Base-by-base conservation (phyloP, 2,329 filamentous ascomycete species). In the Didymella pomorum region DNA sequence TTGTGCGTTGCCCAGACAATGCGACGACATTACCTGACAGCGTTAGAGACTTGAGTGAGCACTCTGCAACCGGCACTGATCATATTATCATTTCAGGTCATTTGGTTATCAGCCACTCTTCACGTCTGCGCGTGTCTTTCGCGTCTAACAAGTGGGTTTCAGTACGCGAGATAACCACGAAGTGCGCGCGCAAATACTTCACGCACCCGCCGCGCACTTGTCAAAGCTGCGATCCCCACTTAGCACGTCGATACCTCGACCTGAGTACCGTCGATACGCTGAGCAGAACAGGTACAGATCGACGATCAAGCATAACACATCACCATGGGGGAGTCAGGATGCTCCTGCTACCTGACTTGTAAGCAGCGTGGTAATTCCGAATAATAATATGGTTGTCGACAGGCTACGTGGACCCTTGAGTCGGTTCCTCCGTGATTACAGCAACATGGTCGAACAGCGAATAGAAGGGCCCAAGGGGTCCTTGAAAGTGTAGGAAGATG, bases 161-260 rank as follows among this genome's bases (percentile, higher is more conserved):
- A 58, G 21, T 43, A 58, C 50, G 50, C 56, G 56, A 58, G 33
- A 46, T 39, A 12, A 26, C 25, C 56, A 51, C 50, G 50, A 54
- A 28, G 16, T 49, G 51, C 45, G 50, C 49, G 55, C 56, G 54
- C 54, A 39, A 31, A 45, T 21, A 53, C 18, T 58, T 49, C 16
- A 16, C 47, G 54, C 54, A 52, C 43, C 48, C 42, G 43, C 46
- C 54, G 46, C 54, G n/a, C 35, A 26, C 25, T 14, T 42, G 50
- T 58, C 56, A 49, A 50, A 53, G 50, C 56, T 58, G 56, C 45
- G 14, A 39, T 28, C 50, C 46, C 56, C 56, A 54, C 56, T 46
- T 51, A 42, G 39, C 14, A 31, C 9, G 20, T 35, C 18, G 12
- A 41, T 35, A 51, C 21, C 45, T 42, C 37, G 50, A 51, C 56